These are phyloP conservation scores for Erysimum pusillum DNA, from an alignment of 441 rosid genomes.

Conservation along the genomic window DNA sequence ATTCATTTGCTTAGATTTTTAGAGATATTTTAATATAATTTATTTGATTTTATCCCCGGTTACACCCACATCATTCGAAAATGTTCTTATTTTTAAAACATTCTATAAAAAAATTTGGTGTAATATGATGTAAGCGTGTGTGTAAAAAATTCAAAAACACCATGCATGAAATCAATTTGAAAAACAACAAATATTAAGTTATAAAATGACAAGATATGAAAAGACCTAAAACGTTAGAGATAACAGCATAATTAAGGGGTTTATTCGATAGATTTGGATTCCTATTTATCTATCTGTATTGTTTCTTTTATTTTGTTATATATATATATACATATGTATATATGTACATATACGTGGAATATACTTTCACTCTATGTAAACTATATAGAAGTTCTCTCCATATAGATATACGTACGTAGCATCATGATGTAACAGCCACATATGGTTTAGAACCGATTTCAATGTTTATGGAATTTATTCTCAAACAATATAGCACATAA, in stretches of 20 bases:
- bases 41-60: background rate
- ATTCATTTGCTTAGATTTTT: background rate
- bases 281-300: conserved; percentile 43
- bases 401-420: conserved; percentile 36
- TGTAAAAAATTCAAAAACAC: background rate
- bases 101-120: background rate
- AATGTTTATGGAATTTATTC: conserved; percentile 45
- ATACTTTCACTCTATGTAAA: conserved; percentile 34
- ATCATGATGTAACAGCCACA: conserved; percentile 42
- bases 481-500: conserved; percentile 28
- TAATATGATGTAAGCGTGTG: background rate
- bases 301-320: conserved; percentile 11
- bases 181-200: conserved; percentile 12
- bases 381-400: conserved; percentile 17
- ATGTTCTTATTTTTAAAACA: background rate
- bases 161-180: conserved; percentile 11
- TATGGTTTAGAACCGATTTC: conserved; percentile 35
- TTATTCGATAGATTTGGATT: conserved; percentile 43
- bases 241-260: conserved; percentile 35
- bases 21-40: background rate
- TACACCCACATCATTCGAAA: background rate
- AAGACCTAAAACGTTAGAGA: conserved; percentile 35
- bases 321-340: background rate
- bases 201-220: conserved; percentile 29
- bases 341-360: conserved; percentile 29